Percentiles rank a stretch among this genome's conserved stretches.
Evolutionary conservation across 495 filamentous ascomycete genomes (phyloP).

Genomic region (Aspergillus carlsbadensis): DNA sequence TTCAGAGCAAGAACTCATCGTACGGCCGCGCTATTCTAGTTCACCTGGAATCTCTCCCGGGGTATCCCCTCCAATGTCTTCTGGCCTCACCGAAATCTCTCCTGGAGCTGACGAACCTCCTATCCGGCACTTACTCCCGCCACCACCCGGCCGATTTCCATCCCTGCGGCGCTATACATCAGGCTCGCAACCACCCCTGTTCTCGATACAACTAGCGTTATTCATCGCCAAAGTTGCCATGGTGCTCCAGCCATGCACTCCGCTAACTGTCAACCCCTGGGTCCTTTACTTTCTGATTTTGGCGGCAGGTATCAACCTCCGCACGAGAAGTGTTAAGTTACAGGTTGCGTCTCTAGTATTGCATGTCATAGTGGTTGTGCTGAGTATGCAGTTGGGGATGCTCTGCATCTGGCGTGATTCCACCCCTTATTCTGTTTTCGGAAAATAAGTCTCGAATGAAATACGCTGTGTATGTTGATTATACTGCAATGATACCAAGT

Average conservation of each 20-base stretch:
- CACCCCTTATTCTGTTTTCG: not conserved
- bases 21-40: slow-evolving; percentile 34
- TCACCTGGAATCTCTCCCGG: slow-evolving; percentile 15
- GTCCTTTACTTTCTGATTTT: slow-evolving; percentile 60
- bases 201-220: slow-evolving; percentile 37
- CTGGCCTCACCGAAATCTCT: too few species aligned
- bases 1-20: slow-evolving; percentile 38
- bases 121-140: slow-evolving; percentile 60
- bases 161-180: slow-evolving; percentile 24
- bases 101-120: slow-evolving; percentile 35
- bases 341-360: slow-evolving; percentile 28
- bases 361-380: slow-evolving; percentile 33
- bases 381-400: slow-evolving; percentile 31
- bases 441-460: not conserved
- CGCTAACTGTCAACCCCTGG: slow-evolving; percentile 57
- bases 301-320: slow-evolving; percentile 55
- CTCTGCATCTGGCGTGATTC: slow-evolving; percentile 36
- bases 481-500: too few species aligned
- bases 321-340: slow-evolving; percentile 21
- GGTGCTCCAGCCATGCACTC: slow-evolving; percentile 58
- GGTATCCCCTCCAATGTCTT: too few species aligned
- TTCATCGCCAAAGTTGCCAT: slow-evolving; percentile 59
- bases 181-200: slow-evolving; percentile 24
- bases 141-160: slow-evolving; percentile 34
- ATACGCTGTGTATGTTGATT: not conserved